phyloP scores from a whole-genome alignment of 2,329 filamentous ascomycete species.

The Hysterium pulicare region DNA sequence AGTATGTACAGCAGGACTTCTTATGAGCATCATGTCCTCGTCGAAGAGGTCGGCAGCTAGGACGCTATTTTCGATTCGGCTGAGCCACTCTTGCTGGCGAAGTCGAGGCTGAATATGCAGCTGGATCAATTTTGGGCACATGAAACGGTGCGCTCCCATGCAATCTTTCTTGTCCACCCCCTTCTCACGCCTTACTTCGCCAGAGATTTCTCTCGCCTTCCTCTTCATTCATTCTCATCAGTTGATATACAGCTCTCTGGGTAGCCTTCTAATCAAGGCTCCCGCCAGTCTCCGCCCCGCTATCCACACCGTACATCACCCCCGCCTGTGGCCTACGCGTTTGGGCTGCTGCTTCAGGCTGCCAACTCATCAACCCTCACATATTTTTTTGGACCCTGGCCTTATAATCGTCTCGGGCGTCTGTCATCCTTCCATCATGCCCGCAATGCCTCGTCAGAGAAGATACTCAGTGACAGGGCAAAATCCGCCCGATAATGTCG shows the following conservation, averaged over 20 bases:
- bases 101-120: neutral
- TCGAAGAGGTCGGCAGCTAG: too few relatives aligned
- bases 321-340: constrained; percentile 17
- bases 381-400: constrained; percentile 10
- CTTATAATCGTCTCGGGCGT: neutral
- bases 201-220: neutral
- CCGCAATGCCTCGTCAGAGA: constrained; percentile 29
- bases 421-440: neutral
- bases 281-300: neutral
- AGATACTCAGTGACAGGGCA: constrained; percentile 37
- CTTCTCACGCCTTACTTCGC: neutral
- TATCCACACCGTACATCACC: constrained; percentile 9
- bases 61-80: neutral
- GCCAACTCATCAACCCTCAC: constrained; percentile 15
- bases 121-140: neutral
- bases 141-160: constrained; percentile 4
- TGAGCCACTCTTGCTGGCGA: neutral
- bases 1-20: too few relatives aligned
- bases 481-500: constrained; percentile 32
- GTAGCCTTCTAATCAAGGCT: neutral
- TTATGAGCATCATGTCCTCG: too few relatives aligned
- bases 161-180: neutral
- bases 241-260: neutral
- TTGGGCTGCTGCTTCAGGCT: constrained; percentile 9
- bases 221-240: neutral